These are phyloP conservation scores for Oryza rufipogon DNA, from an alignment of 176 grass and related monocot genomes.

Conservation along the genomic window DNA sequence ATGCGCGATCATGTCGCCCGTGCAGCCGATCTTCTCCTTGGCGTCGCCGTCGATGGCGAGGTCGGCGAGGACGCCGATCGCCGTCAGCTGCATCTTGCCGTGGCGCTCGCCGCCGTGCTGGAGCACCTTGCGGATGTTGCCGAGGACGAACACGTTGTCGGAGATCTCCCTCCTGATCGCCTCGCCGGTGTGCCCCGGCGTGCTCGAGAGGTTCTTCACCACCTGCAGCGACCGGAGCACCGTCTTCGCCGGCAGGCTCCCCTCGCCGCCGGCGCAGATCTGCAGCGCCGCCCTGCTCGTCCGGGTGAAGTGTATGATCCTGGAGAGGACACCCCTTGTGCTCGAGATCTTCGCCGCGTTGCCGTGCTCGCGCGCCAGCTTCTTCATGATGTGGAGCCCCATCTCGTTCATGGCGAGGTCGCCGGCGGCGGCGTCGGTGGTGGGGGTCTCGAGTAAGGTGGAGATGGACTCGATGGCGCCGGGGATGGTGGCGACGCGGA, in stretches of 20 bases:
- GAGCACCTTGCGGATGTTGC: conserved; percentile 36
- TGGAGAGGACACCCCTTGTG: conserved; percentile 14
- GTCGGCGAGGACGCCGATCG: conserved; percentile 32
- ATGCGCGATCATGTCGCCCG: conserved; percentile 27
- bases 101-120: conserved; percentile 31
- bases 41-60: conserved; percentile 28
- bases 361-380: conserved; percentile 30
- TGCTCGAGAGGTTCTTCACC: conserved; percentile 30
- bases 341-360: conserved; percentile 31
- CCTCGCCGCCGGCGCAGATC: background rate
- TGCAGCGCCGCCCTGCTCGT: background rate
- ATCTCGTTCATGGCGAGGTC: conserved; percentile 2
- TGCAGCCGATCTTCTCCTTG: conserved; percentile 33
- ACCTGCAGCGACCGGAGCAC: conserved; percentile 34
- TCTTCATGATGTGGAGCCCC: conserved; percentile 25
- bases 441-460: background rate
- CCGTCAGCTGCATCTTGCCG: conserved; percentile 28
- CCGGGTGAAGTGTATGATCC: conserved; percentile 28
- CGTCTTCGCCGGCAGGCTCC: background rate
- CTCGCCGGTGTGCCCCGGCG: conserved; percentile 32
- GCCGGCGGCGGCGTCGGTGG: too few relatives aligned
- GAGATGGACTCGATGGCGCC: conserved; percentile 38
- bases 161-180: conserved; percentile 23
- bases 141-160: conserved; percentile 38
- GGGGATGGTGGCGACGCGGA: conserved; percentile 35